Conservation (phyloP, 768 basidiomycete genomes). For the Mycena amicta region DNA sequence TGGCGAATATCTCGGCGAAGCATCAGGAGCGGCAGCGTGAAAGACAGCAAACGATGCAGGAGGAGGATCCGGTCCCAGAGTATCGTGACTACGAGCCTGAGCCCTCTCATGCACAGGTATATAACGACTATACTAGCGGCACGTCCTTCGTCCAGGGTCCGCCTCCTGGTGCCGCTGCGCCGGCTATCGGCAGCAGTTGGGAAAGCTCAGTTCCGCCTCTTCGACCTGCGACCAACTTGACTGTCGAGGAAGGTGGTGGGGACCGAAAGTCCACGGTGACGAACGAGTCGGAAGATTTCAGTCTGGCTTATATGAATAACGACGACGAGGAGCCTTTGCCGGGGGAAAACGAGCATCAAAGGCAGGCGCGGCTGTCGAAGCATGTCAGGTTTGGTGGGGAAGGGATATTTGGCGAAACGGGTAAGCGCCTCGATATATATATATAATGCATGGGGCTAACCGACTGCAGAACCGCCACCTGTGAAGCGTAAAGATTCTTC, state of each 20-base stretch:
- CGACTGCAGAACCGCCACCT: constrained; percentile 8
- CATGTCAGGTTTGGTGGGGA: constrained; percentile 50
- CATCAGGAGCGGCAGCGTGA: constrained; percentile 14
- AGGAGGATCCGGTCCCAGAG: constrained; percentile 39
- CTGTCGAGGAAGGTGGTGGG: constrained; percentile 17
- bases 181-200: constrained; percentile 37
- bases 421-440: too few relatives aligned
- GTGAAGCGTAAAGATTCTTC: constrained; percentile 12
- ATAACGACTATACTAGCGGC: background rate
- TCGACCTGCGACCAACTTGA: constrained; percentile 27
- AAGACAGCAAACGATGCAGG: constrained; percentile 1
- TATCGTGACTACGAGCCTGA: constrained; percentile 36
- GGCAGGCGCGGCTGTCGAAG: constrained; percentile 24
- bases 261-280: constrained; percentile 11
- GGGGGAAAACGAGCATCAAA: constrained; percentile 16
- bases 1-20: constrained; percentile 1
- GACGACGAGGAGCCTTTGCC: constrained; percentile 1
- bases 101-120: constrained; percentile 15
- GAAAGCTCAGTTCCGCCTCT: constrained; percentile 31
- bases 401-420: constrained; percentile 37
- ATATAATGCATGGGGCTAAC: too few relatives aligned
- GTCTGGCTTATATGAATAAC: constrained; percentile 31
- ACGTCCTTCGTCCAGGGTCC: constrained; percentile 33
- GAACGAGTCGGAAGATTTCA: constrained; percentile 25
- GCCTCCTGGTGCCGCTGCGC: constrained; percentile 43